These are phyloP conservation scores for Lyophyllum shimeji DNA, from an alignment of 768 basidiomycete genomes.

Conservation along the genomic window DNA sequence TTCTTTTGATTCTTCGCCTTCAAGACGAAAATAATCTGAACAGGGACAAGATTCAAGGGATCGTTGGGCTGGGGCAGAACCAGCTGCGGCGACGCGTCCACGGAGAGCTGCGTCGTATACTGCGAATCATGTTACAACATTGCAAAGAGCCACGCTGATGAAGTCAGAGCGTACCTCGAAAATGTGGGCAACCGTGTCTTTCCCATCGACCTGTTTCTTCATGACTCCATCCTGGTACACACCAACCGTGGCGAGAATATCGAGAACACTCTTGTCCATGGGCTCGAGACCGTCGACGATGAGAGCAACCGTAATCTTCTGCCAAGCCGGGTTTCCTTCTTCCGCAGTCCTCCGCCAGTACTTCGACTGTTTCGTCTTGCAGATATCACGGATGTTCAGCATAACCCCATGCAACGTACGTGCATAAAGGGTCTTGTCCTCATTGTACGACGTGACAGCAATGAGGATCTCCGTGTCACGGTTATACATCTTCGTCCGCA, in stretches of 20 bases:
- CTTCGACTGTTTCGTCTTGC: constrained; percentile 92
- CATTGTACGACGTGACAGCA: constrained; percentile 92
- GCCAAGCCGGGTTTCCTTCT: constrained; percentile 86
- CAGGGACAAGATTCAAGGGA: constrained; percentile 89
- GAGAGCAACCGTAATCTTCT: constrained; percentile 86
- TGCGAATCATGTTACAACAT: constrained; percentile 28
- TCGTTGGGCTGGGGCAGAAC: constrained; percentile 89
- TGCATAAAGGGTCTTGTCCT: constrained; percentile 89
- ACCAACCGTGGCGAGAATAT: constrained; percentile 85
- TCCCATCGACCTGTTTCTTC: constrained; percentile 89
- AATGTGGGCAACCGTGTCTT: constrained; percentile 90
- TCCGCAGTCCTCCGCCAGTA: constrained; percentile 85
- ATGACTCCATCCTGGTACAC: constrained; percentile 95
- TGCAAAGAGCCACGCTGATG: neutral
- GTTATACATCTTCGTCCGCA: constrained; percentile 82
- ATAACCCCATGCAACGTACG: constrained; percentile 94
- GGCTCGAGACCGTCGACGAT: constrained; percentile 92
- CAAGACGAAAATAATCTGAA: constrained; percentile 87
- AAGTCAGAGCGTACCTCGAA: constrained; percentile 68
- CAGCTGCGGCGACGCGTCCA: constrained; percentile 87
- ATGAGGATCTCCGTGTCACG: constrained; percentile 93
- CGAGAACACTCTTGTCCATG: constrained; percentile 94
- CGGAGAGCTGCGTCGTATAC: constrained; percentile 96
- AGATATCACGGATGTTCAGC: constrained; percentile 97
- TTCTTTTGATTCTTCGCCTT: constrained; percentile 97